phyloP scores from a whole-genome alignment of 805 yeast genomes.

The Candida takata region DNA sequence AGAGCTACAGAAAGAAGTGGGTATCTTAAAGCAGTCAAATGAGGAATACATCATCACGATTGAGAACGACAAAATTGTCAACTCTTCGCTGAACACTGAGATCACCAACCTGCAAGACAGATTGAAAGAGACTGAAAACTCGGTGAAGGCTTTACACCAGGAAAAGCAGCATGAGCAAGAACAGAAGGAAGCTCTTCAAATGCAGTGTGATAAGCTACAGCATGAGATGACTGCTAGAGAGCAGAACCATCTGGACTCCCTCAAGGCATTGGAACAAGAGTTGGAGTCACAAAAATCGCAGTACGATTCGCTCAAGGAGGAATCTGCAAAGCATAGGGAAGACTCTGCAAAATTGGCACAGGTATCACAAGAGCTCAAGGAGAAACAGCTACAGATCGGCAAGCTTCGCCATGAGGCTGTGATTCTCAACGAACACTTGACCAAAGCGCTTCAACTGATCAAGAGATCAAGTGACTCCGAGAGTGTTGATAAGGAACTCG shows the following conservation, averaged over 20 bases:
- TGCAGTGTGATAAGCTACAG: constrained; percentile 3
- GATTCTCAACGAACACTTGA: constrained; percentile 85
- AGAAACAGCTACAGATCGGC: constrained; percentile 74
- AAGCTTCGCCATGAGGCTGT: constrained; percentile 93
- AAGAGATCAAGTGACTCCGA: constrained; percentile 71
- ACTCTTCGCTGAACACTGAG: constrained; percentile 32
- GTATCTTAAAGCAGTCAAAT: constrained; percentile 31
- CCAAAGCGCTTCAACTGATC: constrained; percentile 83
- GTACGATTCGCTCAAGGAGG: constrained; percentile 1
- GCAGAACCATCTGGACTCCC: constrained; percentile 3
- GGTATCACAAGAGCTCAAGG: constrained; percentile 51
- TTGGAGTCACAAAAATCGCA: constrained; percentile 22
- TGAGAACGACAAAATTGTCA: constrained; percentile 28
- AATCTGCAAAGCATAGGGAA: background rate
- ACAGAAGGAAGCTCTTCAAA: constrained; percentile 4
- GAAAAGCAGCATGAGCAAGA: constrained; percentile 1
- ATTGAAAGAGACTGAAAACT: constrained; percentile 5
- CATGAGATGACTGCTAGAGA: constrained; percentile 2
- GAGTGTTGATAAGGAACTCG: constrained; percentile 79
- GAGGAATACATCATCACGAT: constrained; percentile 31
- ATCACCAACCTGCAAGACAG: constrained; percentile 27
- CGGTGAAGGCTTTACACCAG: constrained; percentile 1
- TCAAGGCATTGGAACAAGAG: constrained; percentile 18
- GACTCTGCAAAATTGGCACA: constrained; percentile 22
- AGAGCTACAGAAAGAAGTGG: constrained; percentile 10